Evolutionary conservation across 495 filamentous ascomycete genomes (phyloP).

Genomic region (Letharia lupina): DNA sequence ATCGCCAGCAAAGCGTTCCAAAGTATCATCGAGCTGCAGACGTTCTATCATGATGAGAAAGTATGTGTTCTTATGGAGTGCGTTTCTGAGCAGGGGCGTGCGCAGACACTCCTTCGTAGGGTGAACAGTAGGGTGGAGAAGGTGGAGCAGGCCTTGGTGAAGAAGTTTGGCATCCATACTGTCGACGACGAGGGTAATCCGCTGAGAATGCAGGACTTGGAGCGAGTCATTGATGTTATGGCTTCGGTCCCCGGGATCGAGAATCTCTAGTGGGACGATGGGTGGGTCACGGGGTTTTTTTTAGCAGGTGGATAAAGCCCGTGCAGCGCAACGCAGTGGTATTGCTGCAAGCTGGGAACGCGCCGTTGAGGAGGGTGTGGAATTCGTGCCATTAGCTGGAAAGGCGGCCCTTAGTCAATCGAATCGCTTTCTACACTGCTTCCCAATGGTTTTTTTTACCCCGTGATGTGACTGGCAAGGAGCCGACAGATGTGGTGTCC

Average conservation of each 20-base stretch:
- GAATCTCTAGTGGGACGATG: not conserved
- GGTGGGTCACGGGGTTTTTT: not conserved
- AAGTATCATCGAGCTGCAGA: not conserved
- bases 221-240: not conserved
- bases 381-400: too few species aligned
- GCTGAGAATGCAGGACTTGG: not conserved
- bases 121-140: not conserved
- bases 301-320: too few species aligned
- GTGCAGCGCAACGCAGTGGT: too few species aligned
- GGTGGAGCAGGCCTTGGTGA: not conserved
- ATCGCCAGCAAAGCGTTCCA: not conserved
- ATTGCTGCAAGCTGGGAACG: too few species aligned
- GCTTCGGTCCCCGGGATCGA: not conserved
- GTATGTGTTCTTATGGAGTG: not conserved
- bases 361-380: too few species aligned
- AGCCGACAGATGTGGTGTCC: too few species aligned
- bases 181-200: not conserved
- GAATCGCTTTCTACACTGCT: too few species aligned
- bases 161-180: not conserved
- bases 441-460: too few species aligned
- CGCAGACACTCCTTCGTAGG: not conserved
- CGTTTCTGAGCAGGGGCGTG: not conserved
- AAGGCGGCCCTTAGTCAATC: too few species aligned
- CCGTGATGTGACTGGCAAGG: too few species aligned
- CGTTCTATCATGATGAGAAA: not conserved